These are phyloP conservation scores for Coemansia asiatica DNA, from an alignment of 192 early-diverging fungal species.

Conservation along the genomic window DNA sequence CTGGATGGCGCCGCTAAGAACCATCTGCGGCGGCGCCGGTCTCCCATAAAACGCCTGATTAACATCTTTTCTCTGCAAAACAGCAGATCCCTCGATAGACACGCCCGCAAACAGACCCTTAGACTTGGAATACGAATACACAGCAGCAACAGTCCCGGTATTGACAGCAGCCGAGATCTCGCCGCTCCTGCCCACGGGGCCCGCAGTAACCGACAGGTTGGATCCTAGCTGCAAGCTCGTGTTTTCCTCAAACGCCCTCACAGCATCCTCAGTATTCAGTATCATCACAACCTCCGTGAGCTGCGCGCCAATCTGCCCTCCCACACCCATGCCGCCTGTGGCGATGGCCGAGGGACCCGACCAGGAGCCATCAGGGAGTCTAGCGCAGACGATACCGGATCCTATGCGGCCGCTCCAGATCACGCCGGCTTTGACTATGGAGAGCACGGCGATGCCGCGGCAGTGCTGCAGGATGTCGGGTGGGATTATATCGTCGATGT, in stretches of 20 bases:
- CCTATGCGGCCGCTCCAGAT: slow-evolving; percentile 85
- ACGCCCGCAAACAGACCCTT: slow-evolving; percentile 93
- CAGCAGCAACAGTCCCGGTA: slow-evolving; percentile 71
- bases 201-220: slow-evolving; percentile 82
- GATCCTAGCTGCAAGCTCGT: slow-evolving; percentile 88
- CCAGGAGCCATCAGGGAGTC: slow-evolving; percentile 68
- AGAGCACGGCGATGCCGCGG: slow-evolving; percentile 89
- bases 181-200: slow-evolving; percentile 80
- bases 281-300: slow-evolving; percentile 90
- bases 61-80: slow-evolving; percentile 81
- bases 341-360: slow-evolving; percentile 84
- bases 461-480: slow-evolving; percentile 68
- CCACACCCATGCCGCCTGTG: slow-evolving; percentile 80
- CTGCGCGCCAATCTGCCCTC: slow-evolving; percentile 85
- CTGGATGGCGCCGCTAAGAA: slow-evolving; percentile 71
- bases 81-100: slow-evolving; percentile 85
- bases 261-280: slow-evolving; percentile 78
- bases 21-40: slow-evolving; percentile 75
- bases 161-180: slow-evolving; percentile 78
- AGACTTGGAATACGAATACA: slow-evolving; percentile 92
- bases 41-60: slow-evolving; percentile 83
- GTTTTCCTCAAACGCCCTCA: slow-evolving; percentile 78
- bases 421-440: slow-evolving; percentile 91
- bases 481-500: slow-evolving; percentile 70
- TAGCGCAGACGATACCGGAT: slow-evolving; percentile 82